Evolutionary conservation across 2,329 filamentous ascomycete species (phyloP).

Genomic region (Gnomoniopsis sp.): DNA sequence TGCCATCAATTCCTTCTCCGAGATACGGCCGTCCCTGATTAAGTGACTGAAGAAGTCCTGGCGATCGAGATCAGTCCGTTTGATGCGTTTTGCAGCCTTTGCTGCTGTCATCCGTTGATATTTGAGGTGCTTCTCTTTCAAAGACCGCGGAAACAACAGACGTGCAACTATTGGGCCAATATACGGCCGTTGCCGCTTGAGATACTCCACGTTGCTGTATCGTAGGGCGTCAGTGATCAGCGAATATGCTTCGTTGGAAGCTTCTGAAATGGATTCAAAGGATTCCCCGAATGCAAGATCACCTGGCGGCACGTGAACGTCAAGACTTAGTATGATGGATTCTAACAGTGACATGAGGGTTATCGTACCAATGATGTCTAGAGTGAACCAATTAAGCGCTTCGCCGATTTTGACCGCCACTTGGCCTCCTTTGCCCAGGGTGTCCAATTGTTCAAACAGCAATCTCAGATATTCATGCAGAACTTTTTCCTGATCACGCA

Average conservation of each 20-base stretch:
- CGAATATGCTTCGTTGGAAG: constrained; percentile 11
- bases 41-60: constrained; percentile 2
- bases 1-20: neutral
- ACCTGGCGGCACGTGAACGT: neutral
- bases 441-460: neutral
- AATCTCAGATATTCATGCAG: neutral
- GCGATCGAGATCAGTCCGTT: neutral
- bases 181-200: neutral
- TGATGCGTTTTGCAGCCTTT: neutral
- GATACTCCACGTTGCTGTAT: neutral
- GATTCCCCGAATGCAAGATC: constrained; percentile 19
- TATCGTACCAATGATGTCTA: neutral
- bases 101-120: neutral
- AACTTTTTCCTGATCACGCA: neutral
- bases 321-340: neutral
- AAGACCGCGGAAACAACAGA: neutral
- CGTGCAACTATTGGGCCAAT: neutral
- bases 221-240: constrained; percentile 11
- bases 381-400: neutral
- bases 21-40: neutral
- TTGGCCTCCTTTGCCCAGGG: neutral
- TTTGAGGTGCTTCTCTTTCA: no score
- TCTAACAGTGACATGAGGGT: neutral
- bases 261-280: constrained; percentile 12
- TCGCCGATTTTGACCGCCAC: neutral